These are phyloP conservation scores for Arthroderma sp. DNA, from an alignment of 2,329 filamentous ascomycete species.

Conservation along the genomic window DNA sequence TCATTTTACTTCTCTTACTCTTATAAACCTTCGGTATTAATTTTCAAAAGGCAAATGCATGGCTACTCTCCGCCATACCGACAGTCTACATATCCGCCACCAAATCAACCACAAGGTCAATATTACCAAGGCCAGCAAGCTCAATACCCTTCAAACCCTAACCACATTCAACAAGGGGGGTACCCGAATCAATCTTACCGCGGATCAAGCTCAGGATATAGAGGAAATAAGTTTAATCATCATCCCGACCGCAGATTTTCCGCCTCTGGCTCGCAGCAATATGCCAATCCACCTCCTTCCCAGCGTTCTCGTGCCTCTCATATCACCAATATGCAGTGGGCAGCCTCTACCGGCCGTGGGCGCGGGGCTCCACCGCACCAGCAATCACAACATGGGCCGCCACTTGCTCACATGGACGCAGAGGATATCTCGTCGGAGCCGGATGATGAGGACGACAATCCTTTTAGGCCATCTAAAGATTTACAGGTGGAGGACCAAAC, in stretches of 20 bases:
- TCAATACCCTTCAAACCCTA: constrained; percentile 43
- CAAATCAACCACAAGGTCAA: constrained; percentile 41
- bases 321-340: constrained; percentile 62
- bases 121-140: constrained; percentile 39
- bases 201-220: constrained; percentile 42
- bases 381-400: constrained; percentile 20
- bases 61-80: constrained; percentile 53
- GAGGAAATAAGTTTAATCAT: constrained; percentile 44
- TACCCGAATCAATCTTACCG: constrained; percentile 36
- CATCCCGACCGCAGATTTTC: constrained; percentile 32
- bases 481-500: constrained; percentile 52
- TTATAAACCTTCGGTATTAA: constrained; percentile 5
- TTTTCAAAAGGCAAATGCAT: constrained; percentile 29
- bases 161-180: constrained; percentile 43
- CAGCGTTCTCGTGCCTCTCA: constrained; percentile 44
- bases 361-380: constrained; percentile 32
- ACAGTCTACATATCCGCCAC: constrained; percentile 41
- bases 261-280: constrained; percentile 34
- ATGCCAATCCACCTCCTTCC: constrained; percentile 23
- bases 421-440: constrained; percentile 22
- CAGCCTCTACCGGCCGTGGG: constrained; percentile 41
- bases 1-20: neutral
- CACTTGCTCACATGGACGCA: constrained; percentile 19
- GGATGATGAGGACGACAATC: constrained; percentile 45
- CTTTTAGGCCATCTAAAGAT: constrained; percentile 52